Evolutionary conservation across 371 early-diverging fungal genomes (phyloP).

Genomic region (Mucor piriformis): DNA sequence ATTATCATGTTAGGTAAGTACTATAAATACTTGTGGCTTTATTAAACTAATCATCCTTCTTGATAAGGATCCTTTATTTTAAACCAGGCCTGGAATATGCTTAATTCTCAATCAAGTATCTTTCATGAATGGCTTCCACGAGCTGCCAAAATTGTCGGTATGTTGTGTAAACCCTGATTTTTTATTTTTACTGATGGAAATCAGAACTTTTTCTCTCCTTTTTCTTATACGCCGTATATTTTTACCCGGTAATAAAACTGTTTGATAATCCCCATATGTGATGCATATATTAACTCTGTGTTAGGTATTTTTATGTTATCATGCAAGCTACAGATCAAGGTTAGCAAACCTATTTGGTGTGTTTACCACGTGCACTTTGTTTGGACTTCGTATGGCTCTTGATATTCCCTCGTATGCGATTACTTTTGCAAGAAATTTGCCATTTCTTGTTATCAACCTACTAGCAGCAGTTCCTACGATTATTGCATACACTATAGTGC

Average conservation of each 20-base stretch:
- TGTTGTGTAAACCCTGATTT: background rate
- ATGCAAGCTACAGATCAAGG: constrained; percentile 47
- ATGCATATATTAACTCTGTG: too few species aligned
- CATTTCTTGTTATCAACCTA: constrained; percentile 34
- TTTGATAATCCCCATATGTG: too few species aligned
- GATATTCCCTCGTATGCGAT: constrained; percentile 43
- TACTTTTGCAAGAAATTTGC: constrained; percentile 42
- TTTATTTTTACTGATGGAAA: constrained; percentile 11
- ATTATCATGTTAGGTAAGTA: constrained; percentile 47
- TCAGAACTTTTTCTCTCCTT: constrained; percentile 52
- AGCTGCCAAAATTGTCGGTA: constrained; percentile 49
- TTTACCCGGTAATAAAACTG: constrained; percentile 50
- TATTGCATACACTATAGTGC: constrained; percentile 31
- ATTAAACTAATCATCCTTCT: background rate
- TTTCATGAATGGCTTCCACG: constrained; percentile 52
- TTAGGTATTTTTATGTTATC: constrained; percentile 45
- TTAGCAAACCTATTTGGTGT: constrained; percentile 39
- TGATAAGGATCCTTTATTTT: constrained; percentile 49
- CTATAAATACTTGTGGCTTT: background rate
- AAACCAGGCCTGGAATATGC: constrained; percentile 54
- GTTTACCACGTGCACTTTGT: constrained; percentile 31
- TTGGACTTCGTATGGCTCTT: constrained; percentile 34
- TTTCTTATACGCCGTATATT: constrained; percentile 53
- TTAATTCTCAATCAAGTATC: constrained; percentile 45
- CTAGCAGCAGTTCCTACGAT: constrained; percentile 38